Evolutionary conservation across 1,284 basidiomycete species (phyloP).

Genomic region (Ustilago sp.): DNA sequence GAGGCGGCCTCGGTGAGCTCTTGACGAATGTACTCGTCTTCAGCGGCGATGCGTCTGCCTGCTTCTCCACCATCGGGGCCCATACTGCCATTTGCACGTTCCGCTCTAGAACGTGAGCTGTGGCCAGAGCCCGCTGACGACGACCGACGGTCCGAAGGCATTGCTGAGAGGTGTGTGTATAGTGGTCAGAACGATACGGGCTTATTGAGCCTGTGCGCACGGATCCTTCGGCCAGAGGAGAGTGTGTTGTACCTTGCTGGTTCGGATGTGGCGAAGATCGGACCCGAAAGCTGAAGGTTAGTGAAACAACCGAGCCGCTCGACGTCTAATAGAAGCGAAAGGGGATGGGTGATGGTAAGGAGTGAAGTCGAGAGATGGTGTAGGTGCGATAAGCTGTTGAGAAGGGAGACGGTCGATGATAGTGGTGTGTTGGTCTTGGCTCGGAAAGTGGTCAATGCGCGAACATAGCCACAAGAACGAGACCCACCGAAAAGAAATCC

Average conservation of each 20-base stretch:
- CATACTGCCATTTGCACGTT: constrained; percentile 50
- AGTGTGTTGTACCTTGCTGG: not conserved
- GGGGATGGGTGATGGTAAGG: not conserved
- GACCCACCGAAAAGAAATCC: not conserved
- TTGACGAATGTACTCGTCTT: constrained; percentile 58
- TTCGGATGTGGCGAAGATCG: not conserved
- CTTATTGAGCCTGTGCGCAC: not conserved
- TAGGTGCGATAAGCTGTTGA: not conserved
- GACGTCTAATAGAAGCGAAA: not conserved
- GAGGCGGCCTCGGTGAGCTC: constrained; percentile 73
- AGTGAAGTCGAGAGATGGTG: not conserved
- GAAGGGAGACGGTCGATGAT: not conserved
- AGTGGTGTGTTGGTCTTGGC: constrained; percentile 13
- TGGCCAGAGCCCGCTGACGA: constrained; percentile 51
- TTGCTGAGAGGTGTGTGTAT: constrained; percentile 1
- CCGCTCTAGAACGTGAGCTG: constrained; percentile 47
- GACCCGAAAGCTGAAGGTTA: not conserved
- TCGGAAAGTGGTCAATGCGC: constrained; percentile 16
- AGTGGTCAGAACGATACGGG: not conserved
- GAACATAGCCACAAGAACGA: constrained; percentile 18
- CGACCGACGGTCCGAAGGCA: constrained; percentile 56
- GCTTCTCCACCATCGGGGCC: constrained; percentile 59
- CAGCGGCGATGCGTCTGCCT: constrained; percentile 54
- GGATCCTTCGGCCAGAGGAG: not conserved
- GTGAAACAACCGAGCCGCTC: not conserved